These are phyloP conservation scores for Chenopodium berlandieri DNA, from an alignment of 148 eudicot genomes.

Conservation along the genomic window DNA sequence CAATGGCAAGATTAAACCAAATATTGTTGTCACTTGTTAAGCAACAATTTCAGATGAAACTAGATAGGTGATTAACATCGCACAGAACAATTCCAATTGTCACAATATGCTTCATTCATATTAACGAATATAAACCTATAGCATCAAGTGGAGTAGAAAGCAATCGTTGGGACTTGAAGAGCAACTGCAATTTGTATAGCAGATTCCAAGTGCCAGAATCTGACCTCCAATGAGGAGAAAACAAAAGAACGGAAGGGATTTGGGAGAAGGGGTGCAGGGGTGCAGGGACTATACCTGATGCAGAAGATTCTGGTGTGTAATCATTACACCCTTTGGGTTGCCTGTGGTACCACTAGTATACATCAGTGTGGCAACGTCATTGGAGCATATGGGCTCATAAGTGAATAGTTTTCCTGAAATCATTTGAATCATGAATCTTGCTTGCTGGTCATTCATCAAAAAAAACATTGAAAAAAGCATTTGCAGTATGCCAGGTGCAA, in stretches of 20 bases:
- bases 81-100: background rate
- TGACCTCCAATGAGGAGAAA: background rate
- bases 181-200: background rate
- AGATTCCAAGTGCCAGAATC: background rate
- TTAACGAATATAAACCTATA: background rate
- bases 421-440: background rate
- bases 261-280: background rate
- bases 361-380: constrained; percentile 79
- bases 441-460: constrained; percentile 4
- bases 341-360: constrained; percentile 98
- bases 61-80: background rate
- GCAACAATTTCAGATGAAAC: background rate
- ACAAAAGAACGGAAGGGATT: background rate
- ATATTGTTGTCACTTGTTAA: background rate
- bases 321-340: constrained; percentile 95
- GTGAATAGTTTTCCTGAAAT: constrained; percentile 58
- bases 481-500: background rate
- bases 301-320: constrained; percentile 83
- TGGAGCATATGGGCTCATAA: constrained; percentile 73
- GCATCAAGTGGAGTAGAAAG: background rate
- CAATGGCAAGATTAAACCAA: background rate
- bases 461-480: background rate
- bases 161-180: background rate
- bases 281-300: constrained; percentile 64
- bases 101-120: background rate